Percentiles rank a stretch among this genome's conserved stretches.
These are phyloP conservation scores for Annulohypoxylon maeteangense DNA, from an alignment of 495 filamentous ascomycete genomes.

Conservation along the genomic window DNA sequence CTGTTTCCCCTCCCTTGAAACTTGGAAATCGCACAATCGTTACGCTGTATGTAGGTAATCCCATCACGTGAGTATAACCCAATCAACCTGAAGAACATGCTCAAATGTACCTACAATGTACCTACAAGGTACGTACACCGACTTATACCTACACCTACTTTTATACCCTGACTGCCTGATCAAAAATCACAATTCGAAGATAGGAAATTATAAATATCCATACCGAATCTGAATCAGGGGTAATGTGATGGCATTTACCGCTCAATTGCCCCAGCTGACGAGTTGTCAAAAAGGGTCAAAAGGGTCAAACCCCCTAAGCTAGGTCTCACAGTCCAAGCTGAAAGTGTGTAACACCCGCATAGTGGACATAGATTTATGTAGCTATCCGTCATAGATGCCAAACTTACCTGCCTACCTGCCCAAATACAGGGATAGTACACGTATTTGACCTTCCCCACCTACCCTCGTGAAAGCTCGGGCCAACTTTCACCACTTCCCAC, in stretches of 20 bases:
- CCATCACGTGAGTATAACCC: conserved; percentile 3
- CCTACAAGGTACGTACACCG: background rate
- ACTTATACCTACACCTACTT: background rate
- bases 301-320: background rate
- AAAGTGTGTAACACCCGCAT: background rate
- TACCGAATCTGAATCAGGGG: background rate
- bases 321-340: background rate
- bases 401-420: background rate
- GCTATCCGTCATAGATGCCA: background rate
- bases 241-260: background rate
- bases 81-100: background rate
- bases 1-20: background rate
- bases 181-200: background rate
- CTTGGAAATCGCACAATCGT: background rate
- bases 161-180: background rate
- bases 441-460: background rate
- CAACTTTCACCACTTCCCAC: conserved; percentile 18
- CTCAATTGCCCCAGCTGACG: background rate
- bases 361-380: background rate
- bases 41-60: background rate
- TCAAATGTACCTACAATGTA: background rate
- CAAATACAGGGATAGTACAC: conserved; percentile 5
- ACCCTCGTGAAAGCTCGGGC: conserved; percentile 4
- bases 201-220: background rate
- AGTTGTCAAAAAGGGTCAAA: background rate